Conservation (phyloP, 306 rosid genomes). For the Astragalus membranaceus region DNA sequence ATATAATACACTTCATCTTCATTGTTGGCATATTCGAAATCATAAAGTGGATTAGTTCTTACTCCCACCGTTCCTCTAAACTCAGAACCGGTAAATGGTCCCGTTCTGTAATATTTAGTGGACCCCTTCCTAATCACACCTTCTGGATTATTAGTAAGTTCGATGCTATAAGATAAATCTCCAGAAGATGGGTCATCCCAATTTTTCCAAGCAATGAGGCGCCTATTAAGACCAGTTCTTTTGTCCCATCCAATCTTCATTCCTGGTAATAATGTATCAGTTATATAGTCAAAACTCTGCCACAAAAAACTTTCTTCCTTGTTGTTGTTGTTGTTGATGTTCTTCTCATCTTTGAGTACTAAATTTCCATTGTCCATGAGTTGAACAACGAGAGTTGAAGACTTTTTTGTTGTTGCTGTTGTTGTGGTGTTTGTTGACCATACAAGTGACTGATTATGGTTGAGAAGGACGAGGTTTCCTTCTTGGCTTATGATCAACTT, state of each 20-base stretch:
- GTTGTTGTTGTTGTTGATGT: conserved; percentile 2
- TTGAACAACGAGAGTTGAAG: neutral
- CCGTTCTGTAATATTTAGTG: conserved; percentile 3
- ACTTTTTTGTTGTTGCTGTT: too few species aligned
- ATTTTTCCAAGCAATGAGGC: conserved; percentile 37
- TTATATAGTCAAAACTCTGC: conserved; percentile 56
- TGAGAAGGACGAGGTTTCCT: neutral
- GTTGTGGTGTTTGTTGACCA: neutral
- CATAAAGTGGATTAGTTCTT: neutral
- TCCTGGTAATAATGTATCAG: conserved; percentile 39
- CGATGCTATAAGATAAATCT: neutral
- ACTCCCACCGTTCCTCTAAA: neutral
- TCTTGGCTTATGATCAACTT: neutral
- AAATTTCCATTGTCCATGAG: conserved; percentile 44
- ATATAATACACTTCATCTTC: neutral
- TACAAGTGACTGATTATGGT: neutral
- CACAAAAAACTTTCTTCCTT: conserved; percentile 21
- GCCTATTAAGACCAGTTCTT: conserved; percentile 22
- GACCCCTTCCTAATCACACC: conserved; percentile 17
- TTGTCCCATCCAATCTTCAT: conserved; percentile 34
- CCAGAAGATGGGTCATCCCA: conserved; percentile 43
- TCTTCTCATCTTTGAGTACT: conserved; percentile 23
- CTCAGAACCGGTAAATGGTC: conserved; percentile 35
- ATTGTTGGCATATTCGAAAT: neutral
- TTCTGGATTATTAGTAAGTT: conserved; percentile 26